Percentiles rank a stretch among this genome's conserved stretches.
Evolutionary conservation across 768 basidiomycete genomes (phyloP).

Genomic region (Pholiota molesta): DNA sequence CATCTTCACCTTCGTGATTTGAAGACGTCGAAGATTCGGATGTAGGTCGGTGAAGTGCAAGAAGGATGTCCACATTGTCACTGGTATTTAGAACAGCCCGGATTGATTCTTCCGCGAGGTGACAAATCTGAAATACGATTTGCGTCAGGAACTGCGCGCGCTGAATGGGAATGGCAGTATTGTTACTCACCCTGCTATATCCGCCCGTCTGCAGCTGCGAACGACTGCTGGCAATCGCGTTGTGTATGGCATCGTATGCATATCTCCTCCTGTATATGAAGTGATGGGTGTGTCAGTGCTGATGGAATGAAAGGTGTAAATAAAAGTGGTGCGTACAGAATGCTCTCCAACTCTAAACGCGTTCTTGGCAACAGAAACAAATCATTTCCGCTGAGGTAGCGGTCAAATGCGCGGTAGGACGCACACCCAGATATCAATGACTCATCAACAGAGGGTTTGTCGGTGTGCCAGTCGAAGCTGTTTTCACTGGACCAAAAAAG

Average conservation of each 20-base stretch:
- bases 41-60: constrained; percentile 58
- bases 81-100: constrained; percentile 66
- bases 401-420: constrained; percentile 79
- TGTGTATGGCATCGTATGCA: constrained; percentile 80
- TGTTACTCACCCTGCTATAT: constrained; percentile 45
- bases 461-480: constrained; percentile 68
- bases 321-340: constrained; percentile 53
- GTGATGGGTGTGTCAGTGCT: constrained; percentile 13
- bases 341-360: constrained; percentile 66
- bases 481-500: constrained; percentile 54
- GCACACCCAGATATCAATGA: constrained; percentile 76
- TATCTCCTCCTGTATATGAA: constrained; percentile 61
- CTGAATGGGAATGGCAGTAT: constrained; percentile 7
- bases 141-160: constrained; percentile 7
- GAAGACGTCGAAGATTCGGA: constrained; percentile 22
- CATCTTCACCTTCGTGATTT: constrained; percentile 37
- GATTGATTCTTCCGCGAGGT: constrained; percentile 73
- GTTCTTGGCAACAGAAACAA: constrained; percentile 71
- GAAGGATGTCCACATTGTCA: constrained; percentile 67
- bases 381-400: constrained; percentile 72
- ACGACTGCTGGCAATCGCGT: constrained; percentile 72
- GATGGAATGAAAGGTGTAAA: constrained; percentile 1
- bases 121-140: constrained; percentile 53
- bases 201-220: constrained; percentile 60
- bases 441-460: constrained; percentile 72